phyloP scores from a whole-genome alignment of 2,329 filamentous ascomycete species.

The Anthostomella pinea region DNA sequence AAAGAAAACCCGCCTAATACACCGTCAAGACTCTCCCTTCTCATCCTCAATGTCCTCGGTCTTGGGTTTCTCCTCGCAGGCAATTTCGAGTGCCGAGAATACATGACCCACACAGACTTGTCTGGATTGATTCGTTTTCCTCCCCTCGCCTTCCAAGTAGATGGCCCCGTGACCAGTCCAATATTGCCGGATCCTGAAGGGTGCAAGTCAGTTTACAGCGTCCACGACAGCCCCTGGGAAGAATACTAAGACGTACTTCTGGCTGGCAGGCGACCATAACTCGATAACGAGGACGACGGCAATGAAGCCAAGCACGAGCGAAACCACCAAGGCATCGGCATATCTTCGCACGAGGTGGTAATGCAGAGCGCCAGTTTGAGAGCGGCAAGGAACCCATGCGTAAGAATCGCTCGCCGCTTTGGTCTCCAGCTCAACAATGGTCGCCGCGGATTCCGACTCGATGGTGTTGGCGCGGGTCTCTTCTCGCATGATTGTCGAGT shows the following conservation, averaged over 20 bases:
- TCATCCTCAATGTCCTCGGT: constrained; percentile 9
- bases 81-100: constrained; percentile 6
- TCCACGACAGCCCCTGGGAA: not conserved
- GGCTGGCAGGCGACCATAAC: constrained; percentile 20
- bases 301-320: constrained; percentile 19
- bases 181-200: constrained; percentile 16
- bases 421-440: constrained; percentile 29
- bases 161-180: constrained; percentile 21
- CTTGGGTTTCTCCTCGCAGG: constrained; percentile 8
- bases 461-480: constrained; percentile 24
- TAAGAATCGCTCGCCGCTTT: constrained; percentile 26
- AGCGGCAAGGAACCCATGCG: constrained; percentile 24
- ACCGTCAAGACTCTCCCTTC: constrained; percentile 7
- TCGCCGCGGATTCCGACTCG: constrained; percentile 22
- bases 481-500: constrained; percentile 28
- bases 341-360: constrained; percentile 26
- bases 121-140: constrained; percentile 1
- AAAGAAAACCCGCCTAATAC: constrained; percentile 7
- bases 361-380: constrained; percentile 20
- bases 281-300: constrained; percentile 21
- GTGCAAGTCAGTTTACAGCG: constrained; percentile 10
- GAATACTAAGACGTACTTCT: constrained; percentile 18
- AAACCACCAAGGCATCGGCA: constrained; percentile 25
- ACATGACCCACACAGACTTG: constrained; percentile 1
- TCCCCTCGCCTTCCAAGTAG: constrained; percentile 19